These are phyloP conservation scores for Leishmania major DNA, from an alignment of 208 protist species.

Conservation along the genomic window DNA sequence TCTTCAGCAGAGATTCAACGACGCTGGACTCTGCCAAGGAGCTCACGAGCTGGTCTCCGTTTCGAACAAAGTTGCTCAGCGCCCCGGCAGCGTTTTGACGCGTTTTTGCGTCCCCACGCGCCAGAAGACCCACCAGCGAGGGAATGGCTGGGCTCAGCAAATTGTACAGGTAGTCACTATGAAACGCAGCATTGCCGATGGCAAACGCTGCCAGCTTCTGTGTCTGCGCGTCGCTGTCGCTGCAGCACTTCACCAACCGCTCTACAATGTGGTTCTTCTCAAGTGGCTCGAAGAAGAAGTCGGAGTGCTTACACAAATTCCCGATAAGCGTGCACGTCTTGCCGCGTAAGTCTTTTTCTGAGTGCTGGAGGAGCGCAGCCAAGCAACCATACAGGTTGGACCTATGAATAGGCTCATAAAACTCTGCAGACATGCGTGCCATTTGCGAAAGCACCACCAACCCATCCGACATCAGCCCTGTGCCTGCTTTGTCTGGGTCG, in stretches of 20 bases:
- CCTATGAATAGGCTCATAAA: constrained; percentile 87
- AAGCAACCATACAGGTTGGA: constrained; percentile 80
- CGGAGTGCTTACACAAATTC: constrained; percentile 95
- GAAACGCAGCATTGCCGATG: constrained; percentile 95
- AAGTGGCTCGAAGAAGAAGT: constrained; percentile 92
- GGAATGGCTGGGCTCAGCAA: constrained; percentile 75
- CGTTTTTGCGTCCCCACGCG: constrained; percentile 93
- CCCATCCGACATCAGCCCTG: constrained; percentile 78
- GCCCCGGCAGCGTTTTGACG: constrained; percentile 94
- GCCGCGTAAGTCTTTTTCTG: constrained; percentile 78
- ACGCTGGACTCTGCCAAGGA: constrained; percentile 69
- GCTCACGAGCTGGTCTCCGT: constrained; percentile 76
- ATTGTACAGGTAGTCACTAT: constrained; percentile 89
- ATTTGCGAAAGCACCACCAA: constrained; percentile 93
- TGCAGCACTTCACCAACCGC: constrained; percentile 83
- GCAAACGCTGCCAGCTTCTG: constrained; percentile 97
- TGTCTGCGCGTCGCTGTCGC: constrained; percentile 80
- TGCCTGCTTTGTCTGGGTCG: constrained; percentile 73
- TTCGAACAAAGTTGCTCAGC: constrained; percentile 95
- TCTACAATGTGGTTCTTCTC: constrained; percentile 67
- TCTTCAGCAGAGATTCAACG: constrained; percentile 75
- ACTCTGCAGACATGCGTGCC: constrained; percentile 83
- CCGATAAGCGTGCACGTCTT: constrained; percentile 96
- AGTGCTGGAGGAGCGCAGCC: constrained; percentile 61
- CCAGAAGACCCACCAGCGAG: constrained; percentile 74